Evolutionary conservation across 257 asterid genomes (phyloP).

Genomic region (Prunella vulgaris): DNA sequence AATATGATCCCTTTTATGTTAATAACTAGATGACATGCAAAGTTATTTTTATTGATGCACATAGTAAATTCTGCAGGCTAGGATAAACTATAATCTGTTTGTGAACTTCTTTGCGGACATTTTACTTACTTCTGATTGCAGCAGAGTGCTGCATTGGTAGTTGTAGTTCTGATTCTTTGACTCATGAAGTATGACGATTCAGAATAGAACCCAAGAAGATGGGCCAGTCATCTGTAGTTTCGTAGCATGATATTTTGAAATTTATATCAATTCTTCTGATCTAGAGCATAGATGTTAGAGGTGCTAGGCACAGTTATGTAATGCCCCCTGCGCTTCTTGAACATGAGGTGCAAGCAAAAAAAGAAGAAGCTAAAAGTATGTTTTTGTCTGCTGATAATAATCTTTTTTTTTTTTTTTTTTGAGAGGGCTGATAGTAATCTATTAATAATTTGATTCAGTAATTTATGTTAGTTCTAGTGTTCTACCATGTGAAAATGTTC

Average conservation of each 20-base stretch:
- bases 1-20: neutral
- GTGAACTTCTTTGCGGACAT: neutral
- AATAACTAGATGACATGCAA: neutral
- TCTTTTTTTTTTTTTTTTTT: too few relatives aligned
- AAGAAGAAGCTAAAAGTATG: neutral
- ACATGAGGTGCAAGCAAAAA: neutral
- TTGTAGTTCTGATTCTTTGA: neutral
- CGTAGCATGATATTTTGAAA: neutral
- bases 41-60: neutral
- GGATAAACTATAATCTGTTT: neutral
- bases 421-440: neutral
- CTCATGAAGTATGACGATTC: neutral
- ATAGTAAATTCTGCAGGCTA: neutral
- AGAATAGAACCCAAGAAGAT: neutral
- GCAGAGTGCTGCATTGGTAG: neutral
- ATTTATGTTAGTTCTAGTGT: neutral
- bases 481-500: neutral
- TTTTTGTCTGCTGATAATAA: too few relatives aligned
- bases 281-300: neutral
- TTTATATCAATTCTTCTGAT: neutral
- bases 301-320: neutral
- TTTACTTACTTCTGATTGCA: neutral
- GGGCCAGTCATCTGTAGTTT: neutral
- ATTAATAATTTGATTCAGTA: neutral
- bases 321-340: neutral